Base-by-base conservation (phyloP, 2,329 filamentous ascomycete genomes). In the Fusarium coicis region DNA sequence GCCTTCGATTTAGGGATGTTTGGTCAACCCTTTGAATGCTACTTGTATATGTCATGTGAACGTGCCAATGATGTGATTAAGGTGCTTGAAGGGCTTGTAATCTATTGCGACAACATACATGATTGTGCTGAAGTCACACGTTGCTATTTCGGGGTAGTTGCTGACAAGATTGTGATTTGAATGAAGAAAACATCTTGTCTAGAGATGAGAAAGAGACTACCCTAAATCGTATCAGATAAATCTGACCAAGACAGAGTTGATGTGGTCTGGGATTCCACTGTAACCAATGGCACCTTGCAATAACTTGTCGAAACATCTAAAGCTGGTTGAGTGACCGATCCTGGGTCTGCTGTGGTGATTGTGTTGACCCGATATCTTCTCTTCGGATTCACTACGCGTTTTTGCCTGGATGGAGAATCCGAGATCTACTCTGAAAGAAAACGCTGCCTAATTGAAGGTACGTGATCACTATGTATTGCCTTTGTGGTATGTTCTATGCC, bases 51-150 rank as follows among this genome's bases (percentile, higher is more conserved):
- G 34, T 36, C 15, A 36, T 16, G 34, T 36, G 34, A 16, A 36
- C 2, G 34, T 36, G 7, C 15, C 34, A 36, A 36, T 36, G 34
- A 34, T 34, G 6, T 15, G 19, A 28, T 5, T 3, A 18, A 12
- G 2, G 8, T 39, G 26, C 26, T 26, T 26, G 26, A 26, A 26
- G 26, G 26, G 26, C 26, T 26, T 26, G 26, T 26, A 26, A 26
- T 26, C 26, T 26, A 26, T 26, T 26, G 26, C 4, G 18, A 16
- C 19, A 14, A n/a, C 0, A 14, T n/a, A 10, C 23, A 21, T 39
- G 15, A 3, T n/a, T 4, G 3, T 18, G 34, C 7, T 12, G 14
- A 28, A n/a, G 10, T 28, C 4, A 14, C 5, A 4, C 7, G 7
- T 7, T 28, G 10, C 14, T 18, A 7, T 7, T 7, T 28, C 5